A percentile compares a stretch with the other conserved stretches of the same genome.
phyloP scores from a whole-genome alignment of 257 asterid species.

The Nicotiana obtusifolia region DNA sequence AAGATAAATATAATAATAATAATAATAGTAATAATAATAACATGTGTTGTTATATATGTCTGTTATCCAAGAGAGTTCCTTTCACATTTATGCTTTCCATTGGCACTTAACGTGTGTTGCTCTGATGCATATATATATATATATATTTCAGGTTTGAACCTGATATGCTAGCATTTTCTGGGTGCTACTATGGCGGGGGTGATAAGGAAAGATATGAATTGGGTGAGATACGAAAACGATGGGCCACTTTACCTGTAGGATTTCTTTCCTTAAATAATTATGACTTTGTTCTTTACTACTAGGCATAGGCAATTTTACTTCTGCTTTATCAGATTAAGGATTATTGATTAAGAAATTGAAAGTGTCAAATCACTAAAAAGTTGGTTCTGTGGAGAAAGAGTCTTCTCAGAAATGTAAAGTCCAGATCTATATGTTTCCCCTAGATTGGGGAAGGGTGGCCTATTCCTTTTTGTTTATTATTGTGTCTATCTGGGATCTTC shows the following conservation, averaged over 20 bases:
- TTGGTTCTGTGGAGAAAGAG: not conserved
- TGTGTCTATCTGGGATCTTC: not conserved
- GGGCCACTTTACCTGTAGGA: conserved; percentile 49
- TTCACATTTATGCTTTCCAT: not conserved
- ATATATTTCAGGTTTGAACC: conserved; percentile 43
- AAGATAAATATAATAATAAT: no score
- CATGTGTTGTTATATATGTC: not conserved
- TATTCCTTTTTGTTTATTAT: not conserved
- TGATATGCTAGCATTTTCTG: conserved; percentile 51
- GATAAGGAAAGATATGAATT: conserved; percentile 39
- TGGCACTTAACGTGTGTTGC: not conserved
- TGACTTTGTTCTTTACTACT: not conserved
- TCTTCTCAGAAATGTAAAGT: not conserved
- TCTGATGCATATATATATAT: not conserved
- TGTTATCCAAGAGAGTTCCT: not conserved
- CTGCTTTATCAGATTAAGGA: not conserved
- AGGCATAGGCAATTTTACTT: not conserved
- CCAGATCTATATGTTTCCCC: not conserved
- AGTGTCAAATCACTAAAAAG: not conserved
- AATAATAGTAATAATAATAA: no score
- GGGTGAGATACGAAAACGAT: conserved; percentile 43
- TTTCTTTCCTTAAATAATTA: conserved; percentile 7
- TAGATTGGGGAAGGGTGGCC: not conserved
- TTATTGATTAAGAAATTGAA: not conserved
- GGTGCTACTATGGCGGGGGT: conserved; percentile 51